Evolutionary conservation across 1,284 basidiomycete species (phyloP).

Genomic region (Taiwanofungus camphoratus): DNA sequence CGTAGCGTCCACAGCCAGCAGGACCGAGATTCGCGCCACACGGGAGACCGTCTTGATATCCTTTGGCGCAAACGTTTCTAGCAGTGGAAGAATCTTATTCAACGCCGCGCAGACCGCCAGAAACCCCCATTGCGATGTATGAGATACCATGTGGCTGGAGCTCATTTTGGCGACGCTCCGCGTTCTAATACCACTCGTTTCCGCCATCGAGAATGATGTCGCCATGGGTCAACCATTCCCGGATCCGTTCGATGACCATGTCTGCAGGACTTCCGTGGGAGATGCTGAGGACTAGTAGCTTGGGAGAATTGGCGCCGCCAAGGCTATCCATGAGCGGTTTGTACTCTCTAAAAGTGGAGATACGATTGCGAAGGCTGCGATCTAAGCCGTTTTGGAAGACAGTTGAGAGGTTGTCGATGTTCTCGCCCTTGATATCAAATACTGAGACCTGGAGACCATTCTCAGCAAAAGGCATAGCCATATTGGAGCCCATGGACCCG

Average conservation of each 20-base stretch:
- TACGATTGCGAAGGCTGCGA: constrained; percentile 10
- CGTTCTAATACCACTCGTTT: constrained; percentile 22
- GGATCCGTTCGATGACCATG: constrained; percentile 13
- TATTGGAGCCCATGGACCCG: constrained; percentile 22
- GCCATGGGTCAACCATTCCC: constrained; percentile 11
- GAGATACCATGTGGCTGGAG: constrained; percentile 14
- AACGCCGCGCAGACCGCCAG: constrained; percentile 19
- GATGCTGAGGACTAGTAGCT: constrained; percentile 22
- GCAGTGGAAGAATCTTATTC: constrained; percentile 16
- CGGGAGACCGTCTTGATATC: constrained; percentile 14
- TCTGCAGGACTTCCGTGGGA: constrained; percentile 19
- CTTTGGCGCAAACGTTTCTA: constrained; percentile 16
- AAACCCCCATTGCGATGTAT: constrained; percentile 22
- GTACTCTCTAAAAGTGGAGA: constrained; percentile 19
- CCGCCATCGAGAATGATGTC: constrained; percentile 21
- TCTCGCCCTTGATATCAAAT: constrained; percentile 15
- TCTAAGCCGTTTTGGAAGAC: constrained; percentile 10
- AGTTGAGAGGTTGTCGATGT: constrained; percentile 14
- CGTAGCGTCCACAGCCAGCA: constrained; percentile 19
- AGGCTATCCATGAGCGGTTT: constrained; percentile 15
- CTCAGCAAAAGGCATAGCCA: constrained; percentile 24
- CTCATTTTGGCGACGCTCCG: constrained; percentile 14
- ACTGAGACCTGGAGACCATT: constrained; percentile 18
- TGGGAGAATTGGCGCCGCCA: constrained; percentile 14
- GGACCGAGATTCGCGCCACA: constrained; percentile 18